These are phyloP conservation scores for Aegilops umbellulata DNA, from an alignment of 176 grass and related monocot species.

Conservation along the genomic window DNA sequence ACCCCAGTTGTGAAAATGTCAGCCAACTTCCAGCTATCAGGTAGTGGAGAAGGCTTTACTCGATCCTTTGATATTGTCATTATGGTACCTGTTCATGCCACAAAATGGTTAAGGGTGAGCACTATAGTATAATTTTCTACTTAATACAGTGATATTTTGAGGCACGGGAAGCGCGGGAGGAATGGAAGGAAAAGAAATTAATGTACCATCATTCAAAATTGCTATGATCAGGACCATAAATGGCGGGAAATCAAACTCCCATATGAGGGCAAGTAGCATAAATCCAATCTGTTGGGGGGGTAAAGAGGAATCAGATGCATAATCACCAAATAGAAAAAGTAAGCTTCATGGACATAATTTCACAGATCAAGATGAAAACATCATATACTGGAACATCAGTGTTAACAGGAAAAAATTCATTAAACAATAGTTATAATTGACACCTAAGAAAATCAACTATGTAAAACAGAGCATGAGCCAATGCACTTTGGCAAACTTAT, in stretches of 20 bases:
- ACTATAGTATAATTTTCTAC: background rate
- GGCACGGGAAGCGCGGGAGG: background rate
- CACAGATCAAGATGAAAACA: background rate
- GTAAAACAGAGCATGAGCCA: background rate
- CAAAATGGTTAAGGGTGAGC: background rate
- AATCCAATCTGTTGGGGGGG: conserved; percentile 48
- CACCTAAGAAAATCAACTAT: background rate
- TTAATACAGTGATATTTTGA: background rate
- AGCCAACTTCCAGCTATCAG: conserved; percentile 44
- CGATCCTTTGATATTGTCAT: conserved; percentile 47
- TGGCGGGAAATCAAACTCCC: conserved; percentile 51
- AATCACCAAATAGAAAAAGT: background rate
- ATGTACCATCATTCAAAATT: conserved; percentile 62
- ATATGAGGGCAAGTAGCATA: conserved; percentile 59
- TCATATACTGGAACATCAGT: background rate
- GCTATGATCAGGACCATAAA: conserved; percentile 75
- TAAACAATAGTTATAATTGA: background rate
- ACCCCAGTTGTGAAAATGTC: conserved; percentile 48
- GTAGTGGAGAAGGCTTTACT: conserved; percentile 44
- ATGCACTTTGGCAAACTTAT: background rate
- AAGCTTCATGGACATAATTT: background rate
- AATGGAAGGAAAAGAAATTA: background rate
- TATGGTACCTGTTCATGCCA: conserved; percentile 26
- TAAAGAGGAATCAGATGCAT: conserved; percentile 3
- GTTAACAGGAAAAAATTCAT: background rate